Conservation (phyloP, 257 asterid genomes). For the Nicotiana obtusifolia region DNA sequence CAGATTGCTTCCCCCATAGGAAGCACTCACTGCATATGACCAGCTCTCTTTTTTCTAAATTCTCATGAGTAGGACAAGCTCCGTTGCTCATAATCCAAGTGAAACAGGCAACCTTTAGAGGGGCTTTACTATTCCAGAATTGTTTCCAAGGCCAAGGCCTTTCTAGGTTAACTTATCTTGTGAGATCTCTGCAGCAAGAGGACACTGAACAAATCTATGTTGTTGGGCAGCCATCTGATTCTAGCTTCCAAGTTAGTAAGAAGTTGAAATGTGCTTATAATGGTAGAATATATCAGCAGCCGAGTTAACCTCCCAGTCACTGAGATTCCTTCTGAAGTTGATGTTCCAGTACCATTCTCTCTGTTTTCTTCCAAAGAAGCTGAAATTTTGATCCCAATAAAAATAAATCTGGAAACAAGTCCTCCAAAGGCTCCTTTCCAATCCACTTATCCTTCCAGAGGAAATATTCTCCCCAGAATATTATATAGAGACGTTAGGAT, state of each 20-base stretch:
- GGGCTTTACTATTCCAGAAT: background rate
- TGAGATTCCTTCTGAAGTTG: slow-evolving; percentile 9
- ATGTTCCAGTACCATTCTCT: background rate
- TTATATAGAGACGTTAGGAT: background rate
- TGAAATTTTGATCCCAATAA: background rate
- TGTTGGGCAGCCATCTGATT: background rate
- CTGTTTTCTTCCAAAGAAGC: background rate
- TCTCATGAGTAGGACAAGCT: background rate
- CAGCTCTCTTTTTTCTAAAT: background rate
- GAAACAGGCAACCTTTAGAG: background rate
- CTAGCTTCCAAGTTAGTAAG: background rate
- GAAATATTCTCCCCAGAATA: background rate
- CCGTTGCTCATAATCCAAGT: background rate
- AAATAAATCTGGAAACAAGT: slow-evolving; percentile 6
- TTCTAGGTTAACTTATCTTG: background rate
- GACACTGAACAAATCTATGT: background rate
- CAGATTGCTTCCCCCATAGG: background rate
- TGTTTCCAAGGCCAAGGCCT: background rate
- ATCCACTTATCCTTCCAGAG: background rate
- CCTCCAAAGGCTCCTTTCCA: slow-evolving; percentile 1
- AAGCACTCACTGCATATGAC: background rate
- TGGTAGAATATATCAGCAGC: background rate
- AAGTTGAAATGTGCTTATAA: background rate
- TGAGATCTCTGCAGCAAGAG: background rate
- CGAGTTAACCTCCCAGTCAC: background rate